These are phyloP conservation scores for Ogataea zsoltii DNA, from an alignment of 805 yeast species.

Conservation along the genomic window DNA sequence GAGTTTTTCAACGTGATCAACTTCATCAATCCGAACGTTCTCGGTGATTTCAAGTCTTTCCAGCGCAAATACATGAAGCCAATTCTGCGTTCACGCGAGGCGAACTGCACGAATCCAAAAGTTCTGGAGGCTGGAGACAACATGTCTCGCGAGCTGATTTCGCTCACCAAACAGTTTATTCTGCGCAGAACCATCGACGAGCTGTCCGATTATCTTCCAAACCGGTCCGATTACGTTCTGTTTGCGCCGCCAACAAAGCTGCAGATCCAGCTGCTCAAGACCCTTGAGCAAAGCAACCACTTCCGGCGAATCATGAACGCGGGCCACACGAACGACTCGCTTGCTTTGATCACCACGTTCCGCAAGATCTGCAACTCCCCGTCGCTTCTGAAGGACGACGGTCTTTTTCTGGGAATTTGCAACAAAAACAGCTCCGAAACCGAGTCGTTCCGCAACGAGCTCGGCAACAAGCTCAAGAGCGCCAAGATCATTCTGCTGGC, in stretches of 20 bases:
- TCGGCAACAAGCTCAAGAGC: conserved; percentile 37
- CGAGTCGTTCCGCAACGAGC: conserved; percentile 28
- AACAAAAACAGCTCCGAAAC: conserved; percentile 23
- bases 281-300: conserved; percentile 43
- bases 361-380: conserved; percentile 88
- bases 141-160: conserved; percentile 62
- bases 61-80: conserved; percentile 69
- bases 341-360: conserved; percentile 70
- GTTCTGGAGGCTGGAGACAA: conserved; percentile 58
- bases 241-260: conserved; percentile 73
- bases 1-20: conserved; percentile 83
- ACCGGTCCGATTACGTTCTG: conserved; percentile 71
- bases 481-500: conserved; percentile 71
- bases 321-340: conserved; percentile 42
- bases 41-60: conserved; percentile 61
- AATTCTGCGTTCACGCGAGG: conserved; percentile 68
- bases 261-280: conserved; percentile 58
- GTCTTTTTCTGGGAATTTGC: conserved; percentile 37
- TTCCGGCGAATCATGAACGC: conserved; percentile 35
- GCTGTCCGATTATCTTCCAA: conserved; percentile 58
- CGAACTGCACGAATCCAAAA: conserved; percentile 51
- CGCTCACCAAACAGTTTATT: conserved; percentile 63
- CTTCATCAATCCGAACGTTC: conserved; percentile 80
- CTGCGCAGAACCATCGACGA: conserved; percentile 71
- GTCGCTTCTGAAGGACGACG: conserved; percentile 53